These are phyloP conservation scores for Penicillium turbatum DNA, from an alignment of 495 filamentous ascomycete species.

Conservation along the genomic window DNA sequence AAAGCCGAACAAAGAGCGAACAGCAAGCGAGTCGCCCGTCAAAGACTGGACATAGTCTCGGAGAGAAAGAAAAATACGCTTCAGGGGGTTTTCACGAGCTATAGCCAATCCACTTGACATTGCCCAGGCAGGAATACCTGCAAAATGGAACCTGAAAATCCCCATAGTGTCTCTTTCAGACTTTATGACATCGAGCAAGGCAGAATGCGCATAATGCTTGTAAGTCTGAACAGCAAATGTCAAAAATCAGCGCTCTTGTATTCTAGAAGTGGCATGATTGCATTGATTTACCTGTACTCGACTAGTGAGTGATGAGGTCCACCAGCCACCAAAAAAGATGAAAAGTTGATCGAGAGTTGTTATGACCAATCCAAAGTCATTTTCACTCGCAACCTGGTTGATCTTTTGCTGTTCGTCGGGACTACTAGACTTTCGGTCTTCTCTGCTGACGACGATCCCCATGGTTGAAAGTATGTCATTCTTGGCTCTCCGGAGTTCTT, in stretches of 20 bases:
- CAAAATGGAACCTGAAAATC: slow-evolving; percentile 39
- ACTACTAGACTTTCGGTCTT: slow-evolving; percentile 32
- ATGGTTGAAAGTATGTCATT: slow-evolving; percentile 57
- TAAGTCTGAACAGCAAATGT: slow-evolving; percentile 35
- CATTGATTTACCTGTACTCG: slow-evolving; percentile 43
- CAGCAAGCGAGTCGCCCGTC: slow-evolving; percentile 23
- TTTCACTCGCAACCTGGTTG: slow-evolving; percentile 43
- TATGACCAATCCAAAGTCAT: slow-evolving; percentile 48
- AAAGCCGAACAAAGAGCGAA: slow-evolving; percentile 30
- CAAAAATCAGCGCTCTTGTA: slow-evolving; percentile 5
- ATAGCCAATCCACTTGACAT: slow-evolving; percentile 39
- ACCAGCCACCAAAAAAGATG: slow-evolving; percentile 42
- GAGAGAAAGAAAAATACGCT: slow-evolving; percentile 30
- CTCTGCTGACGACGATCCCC: slow-evolving; percentile 47
- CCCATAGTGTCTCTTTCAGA: slow-evolving; percentile 36
- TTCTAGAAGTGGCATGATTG: background rate
- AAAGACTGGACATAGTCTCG: slow-evolving; percentile 26
- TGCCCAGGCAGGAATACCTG: slow-evolving; percentile 45
- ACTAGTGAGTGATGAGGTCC: slow-evolving; percentile 39
- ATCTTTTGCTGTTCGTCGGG: slow-evolving; percentile 41
- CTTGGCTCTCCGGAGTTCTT: slow-evolving; percentile 47
- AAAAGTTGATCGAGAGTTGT: slow-evolving; percentile 40
- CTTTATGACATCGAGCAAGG: slow-evolving; percentile 36
- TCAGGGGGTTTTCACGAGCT: slow-evolving; percentile 38
- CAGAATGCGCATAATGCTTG: slow-evolving; percentile 37